Conservation (phyloP, 768 basidiomycete species). For the Dioszegia aurantiaca region DNA sequence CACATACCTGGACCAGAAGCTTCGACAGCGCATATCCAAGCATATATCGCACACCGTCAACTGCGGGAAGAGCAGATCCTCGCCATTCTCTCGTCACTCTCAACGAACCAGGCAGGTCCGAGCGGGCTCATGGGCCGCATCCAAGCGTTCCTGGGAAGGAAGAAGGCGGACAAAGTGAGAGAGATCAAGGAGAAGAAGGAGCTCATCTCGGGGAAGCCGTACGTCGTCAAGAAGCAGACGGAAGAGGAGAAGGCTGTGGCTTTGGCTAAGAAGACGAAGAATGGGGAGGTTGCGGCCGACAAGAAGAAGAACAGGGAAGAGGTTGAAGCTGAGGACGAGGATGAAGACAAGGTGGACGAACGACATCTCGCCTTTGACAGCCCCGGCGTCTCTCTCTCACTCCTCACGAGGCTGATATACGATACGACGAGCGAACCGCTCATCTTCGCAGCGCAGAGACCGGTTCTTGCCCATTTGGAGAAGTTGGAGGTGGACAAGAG, state of each 20-base stretch:
- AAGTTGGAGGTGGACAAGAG: slow-evolving; percentile 41
- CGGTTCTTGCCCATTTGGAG: slow-evolving; percentile 28
- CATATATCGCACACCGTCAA: slow-evolving; percentile 76
- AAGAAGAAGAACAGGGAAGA: slow-evolving; percentile 12
- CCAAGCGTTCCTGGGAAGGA: slow-evolving; percentile 2
- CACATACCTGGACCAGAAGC: slow-evolving; percentile 58
- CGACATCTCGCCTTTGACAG: neutral
- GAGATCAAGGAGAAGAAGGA: slow-evolving; percentile 16
- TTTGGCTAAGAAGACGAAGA: slow-evolving; percentile 10
- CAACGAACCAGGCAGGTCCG: neutral
- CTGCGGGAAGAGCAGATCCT: slow-evolving; percentile 79
- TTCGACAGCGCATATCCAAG: slow-evolving; percentile 62
- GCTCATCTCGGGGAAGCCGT: slow-evolving; percentile 22
- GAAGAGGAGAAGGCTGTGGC: slow-evolving; percentile 11
- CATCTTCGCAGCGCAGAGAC: slow-evolving; percentile 24
- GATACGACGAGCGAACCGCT: slow-evolving; percentile 33
- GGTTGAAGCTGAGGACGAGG: neutral
- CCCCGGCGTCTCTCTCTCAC: slow-evolving; percentile 17
- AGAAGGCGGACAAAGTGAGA: slow-evolving; percentile 2
- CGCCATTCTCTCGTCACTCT: slow-evolving; percentile 17
- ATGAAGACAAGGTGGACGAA: neutral
- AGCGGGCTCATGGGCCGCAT: slow-evolving; percentile 5
- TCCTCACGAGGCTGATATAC: slow-evolving; percentile 32
- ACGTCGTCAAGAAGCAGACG: slow-evolving; percentile 18
- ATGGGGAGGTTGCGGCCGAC: neutral